Evolutionary conservation across 2,329 filamentous ascomycete genomes (phyloP).

Genomic region (Chrysosporium keratinophilum): DNA sequence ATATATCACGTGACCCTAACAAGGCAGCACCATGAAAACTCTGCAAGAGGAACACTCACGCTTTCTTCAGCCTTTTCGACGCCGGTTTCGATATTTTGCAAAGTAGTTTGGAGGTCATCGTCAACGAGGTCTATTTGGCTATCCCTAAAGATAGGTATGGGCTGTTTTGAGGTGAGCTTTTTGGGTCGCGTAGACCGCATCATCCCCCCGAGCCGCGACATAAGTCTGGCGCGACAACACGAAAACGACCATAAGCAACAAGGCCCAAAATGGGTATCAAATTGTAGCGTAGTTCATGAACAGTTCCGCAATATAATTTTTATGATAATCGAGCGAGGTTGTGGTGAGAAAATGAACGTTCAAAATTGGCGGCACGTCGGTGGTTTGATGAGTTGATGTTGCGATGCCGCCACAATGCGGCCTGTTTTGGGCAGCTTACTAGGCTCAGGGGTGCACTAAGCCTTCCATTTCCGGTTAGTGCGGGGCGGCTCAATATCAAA

Average conservation of each 20-base stretch:
- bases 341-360: slow-evolving; percentile 35
- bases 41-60: slow-evolving; percentile 52
- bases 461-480: slow-evolving; percentile 33
- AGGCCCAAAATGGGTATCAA: slow-evolving; percentile 55
- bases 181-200: slow-evolving; percentile 41
- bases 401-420: slow-evolving; percentile 31
- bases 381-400: slow-evolving; percentile 38
- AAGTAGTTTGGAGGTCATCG: slow-evolving; percentile 70
- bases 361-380: slow-evolving; percentile 26
- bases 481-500: slow-evolving; percentile 36
- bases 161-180: slow-evolving; percentile 86
- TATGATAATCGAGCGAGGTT: slow-evolving; percentile 44
- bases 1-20: slow-evolving; percentile 30
- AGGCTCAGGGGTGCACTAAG: slow-evolving; percentile 37
- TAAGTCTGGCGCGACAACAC: slow-evolving; percentile 33
- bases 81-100: slow-evolving; percentile 80
- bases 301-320: slow-evolving; percentile 44
- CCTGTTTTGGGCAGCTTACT: slow-evolving; percentile 34
- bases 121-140: slow-evolving; percentile 85
- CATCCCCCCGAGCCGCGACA: slow-evolving; percentile 38
- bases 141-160: slow-evolving; percentile 77
- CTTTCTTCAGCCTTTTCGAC: slow-evolving; percentile 97
- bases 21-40: slow-evolving; percentile 25
- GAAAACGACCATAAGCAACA: slow-evolving; percentile 31
- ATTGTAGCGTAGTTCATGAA: slow-evolving; percentile 50